Conservation (phyloP, 1,284 basidiomycete species). For the Leucoagaricus sp. region DNA sequence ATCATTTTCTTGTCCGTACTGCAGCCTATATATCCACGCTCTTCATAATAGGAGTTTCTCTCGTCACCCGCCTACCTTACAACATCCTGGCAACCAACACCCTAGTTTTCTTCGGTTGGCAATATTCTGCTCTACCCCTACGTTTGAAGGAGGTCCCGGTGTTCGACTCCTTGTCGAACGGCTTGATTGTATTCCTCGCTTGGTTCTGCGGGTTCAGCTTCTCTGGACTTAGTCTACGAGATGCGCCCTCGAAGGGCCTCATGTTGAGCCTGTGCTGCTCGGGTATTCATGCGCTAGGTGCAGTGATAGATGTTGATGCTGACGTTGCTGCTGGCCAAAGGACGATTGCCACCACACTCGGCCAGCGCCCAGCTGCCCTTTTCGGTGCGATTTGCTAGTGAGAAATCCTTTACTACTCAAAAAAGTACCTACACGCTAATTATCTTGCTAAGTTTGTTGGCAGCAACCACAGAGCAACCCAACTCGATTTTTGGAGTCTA, state of each 20-base stretch:
- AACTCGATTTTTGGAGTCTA: conserved; percentile 16
- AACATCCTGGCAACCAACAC: conserved; percentile 11
- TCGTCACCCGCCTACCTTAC: conserved; percentile 6
- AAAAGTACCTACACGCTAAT: background rate
- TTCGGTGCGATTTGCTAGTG: conserved; percentile 16
- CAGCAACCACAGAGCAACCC: conserved; percentile 6
- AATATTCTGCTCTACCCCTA: conserved; percentile 17
- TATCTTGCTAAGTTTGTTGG: conserved; percentile 3
- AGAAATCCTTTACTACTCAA: background rate
- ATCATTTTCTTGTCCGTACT: conserved; percentile 8
- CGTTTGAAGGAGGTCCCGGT: conserved; percentile 16
- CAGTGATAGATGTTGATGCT: conserved; percentile 14
- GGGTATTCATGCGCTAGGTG: conserved; percentile 17
- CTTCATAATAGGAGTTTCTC: conserved; percentile 5
- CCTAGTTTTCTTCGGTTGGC: conserved; percentile 14
- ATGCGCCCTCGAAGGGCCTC: conserved; percentile 13
- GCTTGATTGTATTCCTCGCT: conserved; percentile 11
- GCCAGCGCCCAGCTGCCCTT: conserved; percentile 5
- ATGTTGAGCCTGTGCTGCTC: conserved; percentile 15
- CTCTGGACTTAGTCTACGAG: conserved; percentile 3
- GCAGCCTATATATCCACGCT: conserved; percentile 15
- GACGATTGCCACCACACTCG: conserved; percentile 16
- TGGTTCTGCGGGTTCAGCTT: conserved; percentile 18
- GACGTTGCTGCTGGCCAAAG: conserved; percentile 15
- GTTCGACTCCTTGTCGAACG: conserved; percentile 14